Evolutionary conservation across 2,329 filamentous ascomycete genomes (phyloP), one percentile per base, ranked within the genome.

Genomic region (Penicillium paneum): DNA sequence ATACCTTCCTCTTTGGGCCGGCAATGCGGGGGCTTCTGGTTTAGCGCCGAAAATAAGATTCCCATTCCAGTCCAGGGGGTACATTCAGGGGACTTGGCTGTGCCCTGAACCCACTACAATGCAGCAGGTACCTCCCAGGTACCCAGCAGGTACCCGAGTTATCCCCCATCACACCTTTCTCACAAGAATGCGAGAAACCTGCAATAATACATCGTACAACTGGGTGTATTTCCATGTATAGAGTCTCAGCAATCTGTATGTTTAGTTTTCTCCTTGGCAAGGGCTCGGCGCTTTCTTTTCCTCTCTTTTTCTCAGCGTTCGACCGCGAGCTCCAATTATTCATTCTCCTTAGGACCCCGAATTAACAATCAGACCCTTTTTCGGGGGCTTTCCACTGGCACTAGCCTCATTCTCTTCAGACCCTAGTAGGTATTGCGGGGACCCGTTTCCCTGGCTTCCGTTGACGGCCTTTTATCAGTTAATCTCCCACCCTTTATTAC

Each of bases 341-440:
- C 12, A 5, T 28, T 24, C 11, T 38, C 32, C 44, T 2, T 32
- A 19, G 8, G 28, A 21, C 10, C 28, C 28, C 26, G 29, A 45
- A 31, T 32, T 21, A 31, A 29, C 36, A 39, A 12, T 24, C 35
- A 24, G 13, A 17, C 21, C 40, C 40, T 29, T 38, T 21, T 29
- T 28, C 8, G 8, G 5, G 13, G 21, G 26, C 10, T 34, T 28
- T 34, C 17, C 39, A 34, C 34, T 28, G 29, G 40, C 26, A 47
- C 49, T 52, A 52, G 8, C 36, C 21, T 41, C 29, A 7, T 52
- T 38, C 31, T 29, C 38, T 44, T 48, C 44, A 35, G 11, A 41
- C 48, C 57, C 48, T 62, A 62, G 60, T 49, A 38, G 34, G 41
- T 53, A 48, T 56, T 62, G 61, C 60, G 61, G 61, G 60, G 61